Base-by-base conservation (phyloP, 345 rosid species). In the Brassica incana region DNA sequence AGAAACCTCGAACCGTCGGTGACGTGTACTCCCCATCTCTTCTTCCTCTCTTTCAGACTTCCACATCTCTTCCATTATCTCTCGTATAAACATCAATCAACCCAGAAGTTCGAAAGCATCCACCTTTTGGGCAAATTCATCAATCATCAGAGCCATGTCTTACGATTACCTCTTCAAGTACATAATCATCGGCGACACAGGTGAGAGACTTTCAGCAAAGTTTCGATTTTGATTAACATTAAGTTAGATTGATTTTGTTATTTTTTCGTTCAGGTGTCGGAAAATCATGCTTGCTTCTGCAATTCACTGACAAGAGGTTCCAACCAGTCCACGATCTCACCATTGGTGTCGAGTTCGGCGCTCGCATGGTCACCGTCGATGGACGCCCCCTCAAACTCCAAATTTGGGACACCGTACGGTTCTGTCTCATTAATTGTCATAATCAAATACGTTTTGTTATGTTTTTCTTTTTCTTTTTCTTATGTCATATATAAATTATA, bases 261-360 rank as follows among this genome's bases (percentile, higher is more conserved):
- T 45, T 5, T 45, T 62, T 8, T 29, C 12, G 45, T 67, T 15
- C 60, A 89, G 91, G 93, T 29, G 93, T 89, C 1, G 93, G 93
- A 10, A 89, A 89, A 81, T 89, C 91, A n/a, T 89, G 93, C 27
- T 80, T 90, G 66, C 86, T 90, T 52, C 76, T 90, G 25, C 94
- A 90, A 70, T 90, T 90, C 72, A 90, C 94, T 1, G 92, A 90
- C 80, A 90, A 90, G 82, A 75, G 90, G 76, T 90, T 90, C 64
- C 94, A 90, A 74, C 94, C 92, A 1, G 94, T 90, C 40, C 94
- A 90, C 73, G 93, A 89, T 83, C 85, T 89, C 80, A 90, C 93
- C 82, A 88, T 90, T 58, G 91, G 93, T 74, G 93, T 88, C 2
- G 93, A 89, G 75, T 90, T 90, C 29, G 93, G 93, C 67, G 93